Evolutionary conservation across 345 rosid species (phyloP).

Genomic region (Populus pruinosa): DNA sequence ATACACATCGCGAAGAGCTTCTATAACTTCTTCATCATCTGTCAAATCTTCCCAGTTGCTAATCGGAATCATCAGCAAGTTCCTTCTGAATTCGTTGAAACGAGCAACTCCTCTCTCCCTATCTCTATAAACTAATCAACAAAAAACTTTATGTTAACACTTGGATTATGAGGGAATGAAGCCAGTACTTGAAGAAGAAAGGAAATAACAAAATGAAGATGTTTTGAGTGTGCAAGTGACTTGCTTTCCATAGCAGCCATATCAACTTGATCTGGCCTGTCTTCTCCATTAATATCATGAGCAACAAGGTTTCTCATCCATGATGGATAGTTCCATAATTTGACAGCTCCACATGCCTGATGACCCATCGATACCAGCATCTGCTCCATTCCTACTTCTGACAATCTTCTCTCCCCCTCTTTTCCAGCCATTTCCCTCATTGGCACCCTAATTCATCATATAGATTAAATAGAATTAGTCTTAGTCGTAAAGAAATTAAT

Average conservation of each 20-base stretch:
- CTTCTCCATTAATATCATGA: constrained; percentile 62
- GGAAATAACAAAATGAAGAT: too few species aligned
- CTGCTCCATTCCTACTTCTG: constrained; percentile 55
- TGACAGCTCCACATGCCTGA: constrained; percentile 60
- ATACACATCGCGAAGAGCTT: constrained; percentile 56
- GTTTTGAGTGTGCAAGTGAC: background rate
- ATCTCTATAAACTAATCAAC: constrained; percentile 57
- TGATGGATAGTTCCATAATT: constrained; percentile 69
- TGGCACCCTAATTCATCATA: constrained; percentile 33
- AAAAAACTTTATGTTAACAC: background rate
- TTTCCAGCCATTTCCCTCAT: constrained; percentile 59
- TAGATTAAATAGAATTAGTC: background rate
- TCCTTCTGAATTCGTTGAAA: constrained; percentile 67
- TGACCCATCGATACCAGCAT: constrained; percentile 72
- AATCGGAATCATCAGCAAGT: constrained; percentile 63
- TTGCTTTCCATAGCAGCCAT: constrained; percentile 76
- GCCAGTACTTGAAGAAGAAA: background rate
- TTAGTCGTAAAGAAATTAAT: too few species aligned
- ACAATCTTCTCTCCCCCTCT: constrained; percentile 40
- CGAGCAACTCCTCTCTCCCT: constrained; percentile 64
- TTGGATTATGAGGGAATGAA: background rate
- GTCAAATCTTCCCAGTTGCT: constrained; percentile 71
- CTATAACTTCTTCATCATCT: constrained; percentile 51
- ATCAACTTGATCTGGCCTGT: constrained; percentile 54
- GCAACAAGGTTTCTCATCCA: constrained; percentile 75